Base-by-base conservation (phyloP, 2,329 filamentous ascomycete species). In the Chalara sp. region DNA sequence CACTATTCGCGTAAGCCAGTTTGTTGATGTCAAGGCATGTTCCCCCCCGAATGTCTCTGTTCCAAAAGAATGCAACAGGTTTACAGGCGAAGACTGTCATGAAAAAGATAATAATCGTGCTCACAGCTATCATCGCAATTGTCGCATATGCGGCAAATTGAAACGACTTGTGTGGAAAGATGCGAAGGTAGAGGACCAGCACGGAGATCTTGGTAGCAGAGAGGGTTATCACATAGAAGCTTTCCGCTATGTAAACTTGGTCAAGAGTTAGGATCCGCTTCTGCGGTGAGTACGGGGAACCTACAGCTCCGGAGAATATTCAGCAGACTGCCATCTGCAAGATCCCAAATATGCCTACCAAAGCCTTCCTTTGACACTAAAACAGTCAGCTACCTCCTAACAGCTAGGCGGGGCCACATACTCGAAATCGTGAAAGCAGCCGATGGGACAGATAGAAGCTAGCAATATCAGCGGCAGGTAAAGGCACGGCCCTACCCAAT, bases 61-160 rank as follows among this genome's bases (percentile, higher is more conserved):
- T 67, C 80, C 80, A 84, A 59, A 73, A 76, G 51, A 70, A 74
- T 11, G 61, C 63, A 21, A 82, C 65, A 0, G 79, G 79, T 2
- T 57, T 61, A 60, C 78, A 81, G 53, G 79, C 73, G 37, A 80
- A 75, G 10, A 76, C 58, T 11, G 67, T 70, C 8, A 70, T 32
- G 4, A 56, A 37, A 10, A 67, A 46, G 47, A 70, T 70, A 2
- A 58, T 53, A 8, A 67, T 50, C 2, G 73, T 72, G 48, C 68
- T 74, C 1, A 70, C 6, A 5, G 61, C 39, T 43, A 68, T 70
- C 49, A 75, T 66, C 4, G 58, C 56, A 35, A 76, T 57, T 0
- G 73, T 74, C n/a, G 53, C 67, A 64, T 68, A 71, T 5, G 78
- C 65, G 10, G 74, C 44, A 5, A 63, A 64, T 11, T 69, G 68